Base-by-base conservation (phyloP, 257 asterid genomes). In the Cruciata laevipes region DNA sequence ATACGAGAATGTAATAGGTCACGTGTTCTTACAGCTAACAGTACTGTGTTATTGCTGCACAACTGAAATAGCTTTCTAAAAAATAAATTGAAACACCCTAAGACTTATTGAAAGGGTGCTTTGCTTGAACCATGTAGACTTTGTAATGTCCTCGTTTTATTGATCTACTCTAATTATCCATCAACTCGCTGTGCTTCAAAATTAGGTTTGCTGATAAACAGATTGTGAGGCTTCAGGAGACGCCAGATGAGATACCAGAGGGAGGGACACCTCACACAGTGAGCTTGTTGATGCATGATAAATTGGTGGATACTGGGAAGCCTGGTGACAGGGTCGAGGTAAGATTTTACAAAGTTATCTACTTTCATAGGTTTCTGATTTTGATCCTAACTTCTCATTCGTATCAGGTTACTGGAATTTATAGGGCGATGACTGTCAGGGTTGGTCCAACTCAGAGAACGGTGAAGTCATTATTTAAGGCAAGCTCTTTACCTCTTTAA, bases 181-280 rank as follows among this genome's bases (percentile, higher is more conserved):
- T 55, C n/a, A 61, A 68, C 71, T 60, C 27, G 44, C 21, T 11
- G 38, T 40, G 10, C 69, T 71, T 32, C 66, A 3, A 13, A 27
- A 40, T 53, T 33, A 94, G 98, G 85, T 94, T 91, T 86, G 90
- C 95, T 55, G 98, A 91, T 81, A 94, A 94, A 83, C 99, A 94
- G 86, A 85, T 94, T 25, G 98, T 94, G 82, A 90, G 95, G 77
- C 86, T 94, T 71, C 99, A 94, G 82, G 99, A 94, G 78, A 94
- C 96, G 27, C 99, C 98, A 21, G 96, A 94, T 80, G 96, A 94
- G 73, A 94, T 94, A 66, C 99, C 97, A 0, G 99, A 94, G 67
- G 99, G 99, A 69, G 99, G 99, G 61, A 94, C 99, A 31, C 99
- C 99, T 62, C 98, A 94, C 79, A 94, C 98, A 0, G 99, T 94